Evolutionary conservation across 148 eudicot genomes (phyloP).

Genomic region (Arbutus unedo): DNA sequence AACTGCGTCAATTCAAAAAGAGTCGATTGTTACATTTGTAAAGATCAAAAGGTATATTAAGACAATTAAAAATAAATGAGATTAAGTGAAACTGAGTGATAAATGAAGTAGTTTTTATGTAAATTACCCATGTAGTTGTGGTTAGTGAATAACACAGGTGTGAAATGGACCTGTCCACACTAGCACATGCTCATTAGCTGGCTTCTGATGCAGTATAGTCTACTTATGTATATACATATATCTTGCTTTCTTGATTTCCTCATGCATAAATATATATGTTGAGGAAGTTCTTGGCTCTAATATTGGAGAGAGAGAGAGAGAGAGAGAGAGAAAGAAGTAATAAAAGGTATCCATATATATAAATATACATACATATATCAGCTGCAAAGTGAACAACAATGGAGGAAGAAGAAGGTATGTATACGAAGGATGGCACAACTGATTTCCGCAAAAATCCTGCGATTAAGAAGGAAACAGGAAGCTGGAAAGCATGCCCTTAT

Average conservation of each 20-base stretch:
- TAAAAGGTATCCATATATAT: too few relatives aligned
- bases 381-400: conserved; percentile 3
- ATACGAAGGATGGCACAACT: conserved; percentile 57
- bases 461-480: conserved; percentile 46
- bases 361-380: too few relatives aligned
- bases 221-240: not conserved
- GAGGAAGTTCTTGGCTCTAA: not conserved
- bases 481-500: conserved; percentile 63
- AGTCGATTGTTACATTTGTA: too few relatives aligned
- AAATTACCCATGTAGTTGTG: too few relatives aligned
- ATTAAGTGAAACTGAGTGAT: too few relatives aligned
- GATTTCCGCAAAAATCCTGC: conserved; percentile 44
- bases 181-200: not conserved
- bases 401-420: conserved; percentile 26
- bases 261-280: conserved; percentile 2
- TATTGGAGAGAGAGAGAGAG: too few relatives aligned
- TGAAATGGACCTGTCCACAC: too few relatives aligned
- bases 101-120: too few relatives aligned
- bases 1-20: too few relatives aligned
- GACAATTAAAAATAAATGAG: too few relatives aligned
- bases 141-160: too few relatives aligned
- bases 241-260: not conserved
- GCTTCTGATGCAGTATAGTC: not conserved
- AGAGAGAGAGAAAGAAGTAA: not conserved
- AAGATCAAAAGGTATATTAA: too few relatives aligned